These are phyloP conservation scores for Komagataella mondaviorum DNA, from an alignment of 805 yeast genomes.

Conservation along the genomic window DNA sequence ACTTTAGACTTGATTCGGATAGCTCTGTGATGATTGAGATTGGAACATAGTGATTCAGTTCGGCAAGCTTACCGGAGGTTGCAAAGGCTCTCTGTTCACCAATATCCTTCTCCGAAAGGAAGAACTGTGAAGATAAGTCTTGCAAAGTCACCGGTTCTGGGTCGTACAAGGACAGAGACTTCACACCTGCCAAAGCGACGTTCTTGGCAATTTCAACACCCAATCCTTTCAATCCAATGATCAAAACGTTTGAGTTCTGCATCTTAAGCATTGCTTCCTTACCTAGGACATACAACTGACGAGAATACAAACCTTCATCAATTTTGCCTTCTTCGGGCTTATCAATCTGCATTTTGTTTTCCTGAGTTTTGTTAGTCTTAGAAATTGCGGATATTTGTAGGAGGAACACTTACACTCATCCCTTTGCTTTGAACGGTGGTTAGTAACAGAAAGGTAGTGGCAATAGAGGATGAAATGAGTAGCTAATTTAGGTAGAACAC, in stretches of 20 bases:
- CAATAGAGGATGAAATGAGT: background rate
- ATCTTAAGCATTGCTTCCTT: slow-evolving; percentile 96
- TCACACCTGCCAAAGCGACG: slow-evolving; percentile 94
- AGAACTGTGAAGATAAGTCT: slow-evolving; percentile 87
- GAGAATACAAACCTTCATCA: slow-evolving; percentile 90
- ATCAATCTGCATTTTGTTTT: slow-evolving; percentile 26
- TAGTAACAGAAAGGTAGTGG: background rate
- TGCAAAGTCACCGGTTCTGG: slow-evolving; percentile 50
- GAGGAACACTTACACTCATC: background rate
- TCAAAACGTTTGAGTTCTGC: slow-evolving; percentile 87
- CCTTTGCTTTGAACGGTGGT: background rate
- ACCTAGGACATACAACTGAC: slow-evolving; percentile 93
- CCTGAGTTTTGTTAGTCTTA: background rate
- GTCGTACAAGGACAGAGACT: slow-evolving; percentile 76
- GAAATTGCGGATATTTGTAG: background rate
- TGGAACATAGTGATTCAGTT: slow-evolving; percentile 86
- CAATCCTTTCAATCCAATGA: slow-evolving; percentile 82
- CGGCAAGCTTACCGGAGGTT: slow-evolving; percentile 56
- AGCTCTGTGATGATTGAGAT: slow-evolving; percentile 50
- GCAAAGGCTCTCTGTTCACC: slow-evolving; percentile 71
- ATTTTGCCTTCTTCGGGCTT: slow-evolving; percentile 34
- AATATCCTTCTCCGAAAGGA: slow-evolving; percentile 53
- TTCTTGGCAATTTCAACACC: slow-evolving; percentile 96
- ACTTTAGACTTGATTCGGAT: slow-evolving; percentile 34
- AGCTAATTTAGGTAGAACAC: background rate